Percentiles rank a stretch among this genome's conserved stretches.
Evolutionary conservation across 371 early-diverging fungal species (phyloP).

Genomic region (Haplosporangium sp.): DNA sequence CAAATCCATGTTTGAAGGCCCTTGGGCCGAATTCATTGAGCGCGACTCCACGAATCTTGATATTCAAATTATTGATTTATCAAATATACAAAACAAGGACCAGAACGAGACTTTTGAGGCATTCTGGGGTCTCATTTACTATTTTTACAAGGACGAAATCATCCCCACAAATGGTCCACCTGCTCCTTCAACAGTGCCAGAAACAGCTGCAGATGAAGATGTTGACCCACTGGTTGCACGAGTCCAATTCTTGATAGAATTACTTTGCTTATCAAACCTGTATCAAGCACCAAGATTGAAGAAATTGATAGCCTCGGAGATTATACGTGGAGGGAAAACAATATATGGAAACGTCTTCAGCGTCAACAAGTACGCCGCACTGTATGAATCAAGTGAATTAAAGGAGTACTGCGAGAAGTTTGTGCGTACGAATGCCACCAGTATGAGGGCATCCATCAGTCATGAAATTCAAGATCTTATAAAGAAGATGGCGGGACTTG

Average conservation of each 20-base stretch:
- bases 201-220: no score
- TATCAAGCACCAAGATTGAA: constrained; percentile 19
- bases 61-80: constrained; percentile 19
- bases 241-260: constrained; percentile 19
- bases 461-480: constrained; percentile 7
- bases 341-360: constrained; percentile 28
- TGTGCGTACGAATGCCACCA: constrained; percentile 7
- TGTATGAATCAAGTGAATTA: constrained; percentile 4
- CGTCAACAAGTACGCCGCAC: constrained; percentile 7
- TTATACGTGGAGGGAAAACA: background rate
- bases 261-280: constrained; percentile 16
- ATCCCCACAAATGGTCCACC: constrained; percentile 20
- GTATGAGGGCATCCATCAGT: constrained; percentile 7
- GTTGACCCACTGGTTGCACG: constrained; percentile 7
- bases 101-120: constrained; percentile 5
- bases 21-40: constrained; percentile 4
- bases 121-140: constrained; percentile 35
- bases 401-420: constrained; percentile 20
- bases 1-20: constrained; percentile 6
- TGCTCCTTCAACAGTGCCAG: no score
- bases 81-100: background rate
- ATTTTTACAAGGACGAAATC: constrained; percentile 21
- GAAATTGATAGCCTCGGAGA: constrained; percentile 18
- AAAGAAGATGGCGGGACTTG: background rate
- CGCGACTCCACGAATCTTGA: constrained; percentile 9